phyloP scores from a whole-genome alignment of 805 yeast genomes.

The Myxozyma udenii region DNA sequence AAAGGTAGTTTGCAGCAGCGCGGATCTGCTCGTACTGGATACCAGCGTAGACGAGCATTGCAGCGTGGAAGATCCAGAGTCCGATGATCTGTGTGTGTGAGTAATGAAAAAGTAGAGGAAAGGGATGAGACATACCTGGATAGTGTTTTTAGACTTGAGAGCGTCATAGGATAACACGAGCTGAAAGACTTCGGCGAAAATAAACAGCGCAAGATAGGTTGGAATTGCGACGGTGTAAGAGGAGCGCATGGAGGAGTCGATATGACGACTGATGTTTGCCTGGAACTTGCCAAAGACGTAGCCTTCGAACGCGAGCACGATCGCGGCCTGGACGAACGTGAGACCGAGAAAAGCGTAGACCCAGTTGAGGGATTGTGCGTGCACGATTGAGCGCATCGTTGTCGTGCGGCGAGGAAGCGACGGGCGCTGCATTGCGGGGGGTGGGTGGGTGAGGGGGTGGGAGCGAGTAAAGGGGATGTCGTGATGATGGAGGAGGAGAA shows the following conservation, averaged over 20 bases:
- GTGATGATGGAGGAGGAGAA: too few relatives aligned
- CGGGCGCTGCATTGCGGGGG: neutral
- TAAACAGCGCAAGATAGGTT: constrained; percentile 48
- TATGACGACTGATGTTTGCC: constrained; percentile 21
- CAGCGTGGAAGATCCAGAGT: constrained; percentile 43
- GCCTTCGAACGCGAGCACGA: constrained; percentile 36
- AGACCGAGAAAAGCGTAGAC: constrained; percentile 13
- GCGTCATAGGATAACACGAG: constrained; percentile 43
- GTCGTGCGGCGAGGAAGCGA: neutral
- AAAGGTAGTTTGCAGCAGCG: constrained; percentile 32
- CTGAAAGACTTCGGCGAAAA: constrained; percentile 48
- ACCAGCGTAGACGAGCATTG: constrained; percentile 48
- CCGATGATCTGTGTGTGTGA: constrained; percentile 31
- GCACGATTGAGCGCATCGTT: neutral
- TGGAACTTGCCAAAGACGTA: constrained; percentile 37
- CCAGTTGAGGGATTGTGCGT: constrained; percentile 11
- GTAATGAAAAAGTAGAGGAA: neutral
- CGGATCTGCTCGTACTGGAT: constrained; percentile 46
- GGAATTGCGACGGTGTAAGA: constrained; percentile 37
- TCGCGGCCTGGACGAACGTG: constrained; percentile 22
- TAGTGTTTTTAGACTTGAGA: constrained; percentile 42
- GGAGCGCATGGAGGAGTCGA: constrained; percentile 12
- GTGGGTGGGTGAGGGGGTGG: neutral
- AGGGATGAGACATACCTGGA: constrained; percentile 30
- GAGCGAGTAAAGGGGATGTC: neutral